Percentiles rank a stretch among this genome's conserved stretches.
Conservation (phyloP, 164 flowering plant species). For the Chimonanthus salicifolius region DNA sequence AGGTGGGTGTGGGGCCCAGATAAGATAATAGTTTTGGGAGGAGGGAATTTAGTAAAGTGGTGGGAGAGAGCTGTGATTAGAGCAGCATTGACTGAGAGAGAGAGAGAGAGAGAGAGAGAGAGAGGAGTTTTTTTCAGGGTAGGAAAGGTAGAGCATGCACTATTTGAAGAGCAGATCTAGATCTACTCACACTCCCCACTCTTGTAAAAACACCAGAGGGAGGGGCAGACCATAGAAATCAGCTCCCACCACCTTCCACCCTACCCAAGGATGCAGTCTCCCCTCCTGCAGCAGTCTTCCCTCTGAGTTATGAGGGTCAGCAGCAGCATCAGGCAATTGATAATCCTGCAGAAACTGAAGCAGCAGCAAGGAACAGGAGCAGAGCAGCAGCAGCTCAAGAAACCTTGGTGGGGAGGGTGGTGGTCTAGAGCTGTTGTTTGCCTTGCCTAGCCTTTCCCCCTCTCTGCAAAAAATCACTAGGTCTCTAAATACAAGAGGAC, state of each 20-base stretch:
- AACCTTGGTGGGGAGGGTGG: neutral
- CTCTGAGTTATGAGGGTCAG: constrained; percentile 3
- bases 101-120: neutral
- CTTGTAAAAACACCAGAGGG: neutral
- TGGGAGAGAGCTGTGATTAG: constrained; percentile 4
- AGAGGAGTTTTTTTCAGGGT: constrained; percentile 1
- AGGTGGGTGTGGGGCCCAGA: neutral
- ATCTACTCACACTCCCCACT: constrained; percentile 19
- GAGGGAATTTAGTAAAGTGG: constrained; percentile 2
- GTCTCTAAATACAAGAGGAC: neutral
- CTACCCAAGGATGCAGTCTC: neutral
- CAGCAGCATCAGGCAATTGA: neutral
- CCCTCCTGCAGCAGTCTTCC: neutral
- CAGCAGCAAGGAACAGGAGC: neutral
- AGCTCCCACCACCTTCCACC: neutral
- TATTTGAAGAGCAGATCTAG: constrained; percentile 44
- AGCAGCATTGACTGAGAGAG: constrained; percentile 8
- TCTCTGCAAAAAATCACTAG: neutral
- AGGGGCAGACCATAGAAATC: neutral
- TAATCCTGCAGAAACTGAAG: neutral
- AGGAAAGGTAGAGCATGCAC: constrained; percentile 27
- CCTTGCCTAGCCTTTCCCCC: neutral
- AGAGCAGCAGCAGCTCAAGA: neutral
- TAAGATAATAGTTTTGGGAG: neutral
- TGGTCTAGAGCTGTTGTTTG: neutral